A percentile compares a stretch with the other conserved stretches of the same genome.
Conservation (phyloP, 1,284 basidiomycete species). For the Testicularia cyperi region DNA sequence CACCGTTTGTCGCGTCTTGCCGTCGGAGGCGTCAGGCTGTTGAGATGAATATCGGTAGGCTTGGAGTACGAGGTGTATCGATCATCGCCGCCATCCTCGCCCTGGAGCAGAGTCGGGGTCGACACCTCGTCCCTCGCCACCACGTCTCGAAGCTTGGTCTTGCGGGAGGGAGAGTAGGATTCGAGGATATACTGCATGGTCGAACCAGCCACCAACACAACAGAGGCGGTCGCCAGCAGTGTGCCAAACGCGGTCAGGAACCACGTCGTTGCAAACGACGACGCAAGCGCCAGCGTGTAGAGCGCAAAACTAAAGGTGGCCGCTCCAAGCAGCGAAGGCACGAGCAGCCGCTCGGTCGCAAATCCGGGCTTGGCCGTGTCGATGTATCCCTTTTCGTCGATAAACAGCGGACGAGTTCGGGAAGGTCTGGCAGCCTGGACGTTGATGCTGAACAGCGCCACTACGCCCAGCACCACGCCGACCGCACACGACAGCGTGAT, state of each 20-base stretch:
- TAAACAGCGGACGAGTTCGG: conserved; percentile 16
- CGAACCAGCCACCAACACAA: conserved; percentile 6
- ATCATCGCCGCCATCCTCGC: conserved; percentile 11
- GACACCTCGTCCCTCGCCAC: conserved; percentile 19
- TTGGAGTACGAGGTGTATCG: conserved; percentile 22
- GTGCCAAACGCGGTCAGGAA: conserved; percentile 24
- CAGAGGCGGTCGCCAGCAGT: conserved; percentile 11
- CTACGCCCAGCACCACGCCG: conserved; percentile 6
- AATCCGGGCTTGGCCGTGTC: conserved; percentile 25
- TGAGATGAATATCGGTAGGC: too few species aligned
- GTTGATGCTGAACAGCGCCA: conserved; percentile 12
- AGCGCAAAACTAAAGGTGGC: conserved; percentile 33
- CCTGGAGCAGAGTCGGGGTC: conserved; percentile 14
- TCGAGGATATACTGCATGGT: conserved; percentile 30
- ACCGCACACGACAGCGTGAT: conserved; percentile 13
- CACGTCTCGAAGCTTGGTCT: conserved; percentile 17
- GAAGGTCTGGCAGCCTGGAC: conserved; percentile 2
- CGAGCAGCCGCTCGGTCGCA: conserved; percentile 25
- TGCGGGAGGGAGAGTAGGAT: conserved; percentile 19
- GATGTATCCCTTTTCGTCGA: conserved; percentile 47
- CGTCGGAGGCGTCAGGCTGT: neutral
- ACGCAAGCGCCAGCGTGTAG: conserved; percentile 30
- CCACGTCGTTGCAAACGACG: conserved; percentile 22
- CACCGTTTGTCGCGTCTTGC: conserved; percentile 20
- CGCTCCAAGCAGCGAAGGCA: conserved; percentile 7